Conservation (phyloP, 345 rosid species). For the Pseudoturritis turrita region DNA sequence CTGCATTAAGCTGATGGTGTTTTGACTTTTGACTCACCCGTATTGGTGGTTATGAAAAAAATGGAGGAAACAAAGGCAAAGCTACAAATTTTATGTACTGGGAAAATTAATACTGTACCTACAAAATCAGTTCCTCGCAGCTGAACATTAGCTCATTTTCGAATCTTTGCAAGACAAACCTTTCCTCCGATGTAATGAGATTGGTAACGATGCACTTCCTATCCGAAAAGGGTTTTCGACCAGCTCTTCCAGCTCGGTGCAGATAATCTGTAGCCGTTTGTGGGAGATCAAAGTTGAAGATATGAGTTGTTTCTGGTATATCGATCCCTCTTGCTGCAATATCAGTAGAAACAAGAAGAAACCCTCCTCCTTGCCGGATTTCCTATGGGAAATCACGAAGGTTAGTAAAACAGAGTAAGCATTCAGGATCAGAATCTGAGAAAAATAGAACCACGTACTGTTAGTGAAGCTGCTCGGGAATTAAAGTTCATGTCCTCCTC, state of each 20-base stretch:
- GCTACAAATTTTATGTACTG: slow-evolving; percentile 5
- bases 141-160: slow-evolving; percentile 81
- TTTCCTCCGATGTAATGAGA: slow-evolving; percentile 62
- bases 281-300: slow-evolving; percentile 89
- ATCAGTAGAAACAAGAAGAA: slow-evolving; percentile 88
- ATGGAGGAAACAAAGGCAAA: neutral
- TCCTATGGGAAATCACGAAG: slow-evolving; percentile 40
- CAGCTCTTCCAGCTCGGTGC: slow-evolving; percentile 92
- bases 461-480: slow-evolving; percentile 74
- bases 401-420: slow-evolving; percentile 4
- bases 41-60: neutral
- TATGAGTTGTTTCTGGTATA: slow-evolving; percentile 83
- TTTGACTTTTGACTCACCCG: neutral
- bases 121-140: slow-evolving; percentile 50
- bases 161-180: slow-evolving; percentile 79
- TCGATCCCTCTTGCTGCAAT: slow-evolving; percentile 93
- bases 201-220: slow-evolving; percentile 64
- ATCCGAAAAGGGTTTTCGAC: slow-evolving; percentile 88
- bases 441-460: slow-evolving; percentile 40
- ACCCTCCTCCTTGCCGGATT: slow-evolving; percentile 68
- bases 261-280: slow-evolving; percentile 75
- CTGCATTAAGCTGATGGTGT: neutral
- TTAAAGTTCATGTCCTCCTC: slow-evolving; percentile 89
- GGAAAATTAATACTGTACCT: slow-evolving; percentile 15
- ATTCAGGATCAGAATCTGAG: neutral